phyloP scores from a whole-genome alignment of 331 rosid genomes.

The Malus hybrid region DNA sequence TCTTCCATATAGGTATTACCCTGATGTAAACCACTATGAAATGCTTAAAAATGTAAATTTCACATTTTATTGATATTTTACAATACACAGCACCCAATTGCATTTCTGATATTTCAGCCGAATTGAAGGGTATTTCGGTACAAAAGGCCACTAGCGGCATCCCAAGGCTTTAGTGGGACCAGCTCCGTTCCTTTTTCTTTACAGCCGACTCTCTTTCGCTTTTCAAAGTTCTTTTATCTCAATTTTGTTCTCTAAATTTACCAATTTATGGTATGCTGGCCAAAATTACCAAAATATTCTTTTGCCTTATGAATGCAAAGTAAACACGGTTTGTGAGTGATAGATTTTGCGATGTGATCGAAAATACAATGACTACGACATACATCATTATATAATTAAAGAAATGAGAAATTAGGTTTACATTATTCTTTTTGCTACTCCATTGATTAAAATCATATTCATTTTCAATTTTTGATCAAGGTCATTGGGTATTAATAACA shows the following conservation, averaged over 20 bases:
- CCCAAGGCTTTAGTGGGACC: constrained; percentile 4
- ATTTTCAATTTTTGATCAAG: too few relatives aligned
- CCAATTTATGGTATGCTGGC: neutral
- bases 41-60: neutral
- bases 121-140: neutral
- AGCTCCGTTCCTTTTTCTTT: constrained; percentile 23
- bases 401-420: too few relatives aligned
- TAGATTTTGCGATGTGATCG: neutral
- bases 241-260: neutral
- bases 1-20: too few relatives aligned
- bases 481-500: too few relatives aligned
- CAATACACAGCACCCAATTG: too few relatives aligned
- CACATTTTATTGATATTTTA: too few relatives aligned
- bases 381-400: too few relatives aligned
- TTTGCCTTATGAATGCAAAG: neutral
- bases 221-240: constrained; percentile 17
- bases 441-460: too few relatives aligned
- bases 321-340: neutral
- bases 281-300: neutral
- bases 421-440: too few relatives aligned
- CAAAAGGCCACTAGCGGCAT: constrained; percentile 1
- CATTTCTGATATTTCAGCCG: neutral
- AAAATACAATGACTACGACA: neutral
- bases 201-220: constrained; percentile 17
- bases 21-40: too few relatives aligned